Base-by-base conservation (phyloP, 2,329 filamentous ascomycete species). In the Aspergillus quadrilineatus region DNA sequence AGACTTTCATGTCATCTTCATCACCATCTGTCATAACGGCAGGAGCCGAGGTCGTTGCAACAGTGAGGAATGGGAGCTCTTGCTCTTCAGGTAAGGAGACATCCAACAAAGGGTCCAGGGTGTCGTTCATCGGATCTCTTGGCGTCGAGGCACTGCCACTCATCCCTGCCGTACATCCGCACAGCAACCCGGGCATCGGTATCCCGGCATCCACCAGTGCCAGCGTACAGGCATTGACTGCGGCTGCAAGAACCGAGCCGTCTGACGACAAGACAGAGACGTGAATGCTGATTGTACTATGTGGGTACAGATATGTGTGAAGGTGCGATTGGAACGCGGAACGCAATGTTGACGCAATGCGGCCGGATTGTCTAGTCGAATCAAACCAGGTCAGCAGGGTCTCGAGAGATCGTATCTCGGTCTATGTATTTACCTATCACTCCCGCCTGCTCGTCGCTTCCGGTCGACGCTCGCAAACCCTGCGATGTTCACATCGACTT, bases 201-300 rank as follows among this genome's bases (percentile, higher is more conserved):
- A 99, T 88, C 51, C 94, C 94, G 0, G 94, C 94, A 71, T 99
- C 94, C 60, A 97, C 88, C 22, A 97, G 85, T 0, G 94, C 94
- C 10, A 99, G 84, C 0, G 93, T 96, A 0, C 89, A 85, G 4
- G 94, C 94, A 69, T 99, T 99, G 65, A 97, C 80, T 45, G 93
- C 90, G 0, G 92, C 89, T 0, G 93, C 92, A 17, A 99, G 86
- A 2, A 97, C 82, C 0, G 89, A 92, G 29, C 94, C 94, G 72
- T 99, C 94, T 64, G 95, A 88, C 0, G 88, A 89, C 44, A 99
- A 85, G 36, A 99, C 86, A 72, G 96, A 90, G 1, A 99, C 82
- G 26, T 88, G 87, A 55, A 99, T 83, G 41, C 83, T 83, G 70
- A 99, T 96, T 32, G 87, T 89, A 57, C 86, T 90, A 76, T 95